phyloP scores from a whole-genome alignment of 345 rosid genomes.

The Clausena lansium region DNA sequence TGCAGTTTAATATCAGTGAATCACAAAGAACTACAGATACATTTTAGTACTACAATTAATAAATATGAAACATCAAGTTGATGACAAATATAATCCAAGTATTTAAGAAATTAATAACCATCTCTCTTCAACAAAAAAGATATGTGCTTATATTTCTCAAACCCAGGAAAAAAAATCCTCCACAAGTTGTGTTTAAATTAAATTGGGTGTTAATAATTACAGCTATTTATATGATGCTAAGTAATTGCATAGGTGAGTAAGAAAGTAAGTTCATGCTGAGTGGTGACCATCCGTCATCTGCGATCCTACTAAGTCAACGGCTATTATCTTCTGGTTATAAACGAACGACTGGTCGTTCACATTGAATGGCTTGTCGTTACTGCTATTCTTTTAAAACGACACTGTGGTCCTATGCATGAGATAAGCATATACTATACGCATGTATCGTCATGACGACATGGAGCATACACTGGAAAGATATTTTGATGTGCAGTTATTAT shows the following conservation, averaged over 20 bases:
- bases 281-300: neutral
- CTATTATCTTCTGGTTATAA: neutral
- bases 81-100: too few species aligned
- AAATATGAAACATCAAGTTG: neutral
- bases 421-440: neutral
- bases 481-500: slow-evolving; percentile 18
- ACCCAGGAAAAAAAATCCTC: neutral
- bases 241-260: neutral
- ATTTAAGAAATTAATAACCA: neutral
- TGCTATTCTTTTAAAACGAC: neutral
- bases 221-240: neutral
- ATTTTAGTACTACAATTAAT: neutral
- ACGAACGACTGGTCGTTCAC: too few species aligned
- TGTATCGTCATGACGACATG: too few species aligned
- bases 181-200: neutral
- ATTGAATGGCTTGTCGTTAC: neutral
- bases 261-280: neutral
- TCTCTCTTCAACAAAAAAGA: neutral
- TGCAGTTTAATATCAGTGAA: neutral
- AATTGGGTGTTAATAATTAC: neutral
- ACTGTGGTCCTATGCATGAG: neutral
- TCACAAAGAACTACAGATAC: neutral
- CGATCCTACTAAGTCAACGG: neutral
- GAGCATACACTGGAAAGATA: slow-evolving; percentile 20
- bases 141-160: neutral